Base-by-base conservation (phyloP, 169 alveolate genomes). In the Besnoitia besnoiti region DNA sequence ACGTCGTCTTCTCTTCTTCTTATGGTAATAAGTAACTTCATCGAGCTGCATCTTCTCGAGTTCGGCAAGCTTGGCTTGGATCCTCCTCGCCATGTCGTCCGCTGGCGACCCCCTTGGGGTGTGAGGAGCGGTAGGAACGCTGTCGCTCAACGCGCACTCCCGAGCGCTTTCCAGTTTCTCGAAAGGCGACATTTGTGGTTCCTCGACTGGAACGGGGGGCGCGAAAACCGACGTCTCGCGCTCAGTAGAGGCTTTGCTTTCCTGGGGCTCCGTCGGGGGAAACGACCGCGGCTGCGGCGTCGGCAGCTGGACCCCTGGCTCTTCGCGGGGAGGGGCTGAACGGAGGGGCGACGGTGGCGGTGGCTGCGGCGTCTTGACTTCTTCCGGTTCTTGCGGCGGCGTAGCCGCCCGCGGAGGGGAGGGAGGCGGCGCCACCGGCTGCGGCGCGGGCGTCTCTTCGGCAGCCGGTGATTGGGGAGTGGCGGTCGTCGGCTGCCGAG, bases 141-240 rank as follows among this genome's bases (percentile, higher is more conserved):
- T 37, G 82, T 73, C 82, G 46, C 46, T 37, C 2, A 73, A 7
- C 3, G 24, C n/a, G 46, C 82, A 39, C n/a, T 73, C 82, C 0
- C 87, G 87, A 3, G 87, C 87, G 37, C 59, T 77, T 37, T 37
- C 87, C 33, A 77, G 87, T 35, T 77, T 77, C 47, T 77, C 87
- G 7, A 77, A 44, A 1, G 87, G 61, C 10, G 87, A 42, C 87
- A 77, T 77, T 39, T 77, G 37, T 14, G 37, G 61, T 40, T 19
- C 19, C 12, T 77, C 59, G 4, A 4, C 85, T 16, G 8, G n/a
- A 24, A 27, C 61, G 4, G 87, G 87, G 3, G 87, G 87, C 24
- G 87, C 33, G 40, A 77, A 73, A 27, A 73, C 82, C 1, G 67
- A n/a, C 67, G 16, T 16, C 16, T 55, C 67, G 27, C n/a, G 3